These are phyloP conservation scores for Alternaria gansuensis DNA, from an alignment of 2,329 filamentous ascomycete species.

Conservation along the genomic window DNA sequence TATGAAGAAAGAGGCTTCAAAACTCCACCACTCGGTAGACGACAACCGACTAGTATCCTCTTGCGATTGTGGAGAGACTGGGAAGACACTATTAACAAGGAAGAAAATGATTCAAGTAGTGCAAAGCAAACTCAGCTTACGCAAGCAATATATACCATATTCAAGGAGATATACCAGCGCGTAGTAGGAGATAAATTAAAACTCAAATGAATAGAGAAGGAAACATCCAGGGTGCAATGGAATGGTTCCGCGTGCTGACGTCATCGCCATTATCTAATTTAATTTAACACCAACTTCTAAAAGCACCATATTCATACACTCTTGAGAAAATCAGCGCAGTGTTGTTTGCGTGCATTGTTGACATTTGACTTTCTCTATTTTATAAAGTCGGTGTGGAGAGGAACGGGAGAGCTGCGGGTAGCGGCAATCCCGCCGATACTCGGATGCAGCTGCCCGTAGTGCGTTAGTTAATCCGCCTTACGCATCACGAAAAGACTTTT, in stretches of 20 bases:
- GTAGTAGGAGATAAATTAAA: not conserved
- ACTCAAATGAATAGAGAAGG: not conserved
- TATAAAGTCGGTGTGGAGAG: conserved; percentile 11
- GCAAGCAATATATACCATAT: not conserved
- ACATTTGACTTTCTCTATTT: too few species aligned
- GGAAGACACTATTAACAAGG: not conserved
- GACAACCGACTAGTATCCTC: too few species aligned
- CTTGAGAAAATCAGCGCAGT: too few species aligned
- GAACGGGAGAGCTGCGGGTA: not conserved
- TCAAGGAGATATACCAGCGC: not conserved
- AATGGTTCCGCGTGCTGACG: not conserved
- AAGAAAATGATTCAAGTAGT: too few species aligned
- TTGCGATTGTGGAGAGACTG: too few species aligned
- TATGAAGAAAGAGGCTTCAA: not conserved
- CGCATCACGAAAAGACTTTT: conserved; percentile 13
- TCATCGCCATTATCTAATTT: not conserved
- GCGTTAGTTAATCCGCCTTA: conserved; percentile 5
- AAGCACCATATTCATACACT: not conserved
- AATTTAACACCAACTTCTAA: not conserved
- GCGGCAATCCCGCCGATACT: conserved; percentile 18
- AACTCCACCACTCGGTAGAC: too few species aligned
- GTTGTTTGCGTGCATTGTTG: not conserved
- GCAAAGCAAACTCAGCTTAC: accelerated
- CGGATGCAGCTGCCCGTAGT: conserved; percentile 14
- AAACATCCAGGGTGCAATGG: not conserved